Conservation (phyloP, 2,329 filamentous ascomycete species). For the Phialophora chinensis region DNA sequence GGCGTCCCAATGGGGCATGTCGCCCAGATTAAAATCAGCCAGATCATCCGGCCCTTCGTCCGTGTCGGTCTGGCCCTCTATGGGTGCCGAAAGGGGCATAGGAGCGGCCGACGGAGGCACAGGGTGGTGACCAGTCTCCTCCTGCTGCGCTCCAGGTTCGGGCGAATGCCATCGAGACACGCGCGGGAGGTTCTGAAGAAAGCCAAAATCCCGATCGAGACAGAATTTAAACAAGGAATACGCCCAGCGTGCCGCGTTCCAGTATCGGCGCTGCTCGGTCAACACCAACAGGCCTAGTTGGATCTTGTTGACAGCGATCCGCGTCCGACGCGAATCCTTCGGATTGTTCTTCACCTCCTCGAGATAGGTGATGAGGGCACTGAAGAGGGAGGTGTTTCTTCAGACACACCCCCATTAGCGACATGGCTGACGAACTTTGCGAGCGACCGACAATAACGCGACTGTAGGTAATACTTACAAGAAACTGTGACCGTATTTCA, state of each 20-base stretch:
- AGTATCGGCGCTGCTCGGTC: neutral
- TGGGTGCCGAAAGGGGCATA: neutral
- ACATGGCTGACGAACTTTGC: too few species aligned
- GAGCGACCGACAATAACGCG: too few species aligned
- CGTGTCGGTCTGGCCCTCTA: neutral
- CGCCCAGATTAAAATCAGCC: neutral
- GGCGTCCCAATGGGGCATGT: neutral
- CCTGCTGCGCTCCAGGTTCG: neutral
- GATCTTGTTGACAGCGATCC: constrained; percentile 7
- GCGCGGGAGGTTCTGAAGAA: neutral
- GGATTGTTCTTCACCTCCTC: constrained; percentile 3
- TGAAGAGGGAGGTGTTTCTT: constrained; percentile 7
- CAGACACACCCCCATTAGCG: neutral
- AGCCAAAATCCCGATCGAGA: neutral
- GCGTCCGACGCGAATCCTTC: neutral
- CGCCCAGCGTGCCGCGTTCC: constrained; percentile 3
- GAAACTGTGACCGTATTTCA: neutral
- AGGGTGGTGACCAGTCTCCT: neutral
- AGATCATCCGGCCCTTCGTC: neutral
- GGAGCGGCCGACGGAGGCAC: neutral
- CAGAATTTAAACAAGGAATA: constrained; percentile 6
- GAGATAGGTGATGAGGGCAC: constrained; percentile 4
- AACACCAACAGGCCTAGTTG: constrained; percentile 4
- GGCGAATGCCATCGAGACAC: neutral
- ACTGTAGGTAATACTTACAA: neutral